Base-by-base conservation (phyloP, 306 rosid genomes). In the Rosa lucieae region DNA sequence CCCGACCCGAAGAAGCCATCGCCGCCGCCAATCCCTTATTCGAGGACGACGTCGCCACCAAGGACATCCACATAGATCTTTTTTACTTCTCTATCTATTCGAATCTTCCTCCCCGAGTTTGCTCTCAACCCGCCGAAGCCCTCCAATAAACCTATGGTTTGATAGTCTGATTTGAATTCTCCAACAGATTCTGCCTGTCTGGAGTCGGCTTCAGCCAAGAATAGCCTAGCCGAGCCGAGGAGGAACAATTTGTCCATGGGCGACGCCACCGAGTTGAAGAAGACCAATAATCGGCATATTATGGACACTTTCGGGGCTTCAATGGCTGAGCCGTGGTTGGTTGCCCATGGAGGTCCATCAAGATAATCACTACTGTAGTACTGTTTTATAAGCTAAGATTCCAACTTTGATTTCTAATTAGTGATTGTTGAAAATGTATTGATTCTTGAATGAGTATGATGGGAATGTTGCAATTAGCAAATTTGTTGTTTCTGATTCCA, bases 241-340 rank as follows among this genome's bases (percentile, higher is more conserved):
- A 67, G 90, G 91, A 89, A 67, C 1, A 86, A 86, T 55, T 93
- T 88, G 75, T 91, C 94, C 0, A 84, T 88, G 90, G 98, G 82
- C 0, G 69, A 83, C 6, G 76, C 79, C 8, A 66, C 77, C 6
- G 97, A 89, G 82, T 90, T 81, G 47, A 95, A 85, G 89, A 90
- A 90, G 84, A 44, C 80, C 4, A 97, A 92, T 81, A 83, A 84
- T 43, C 78, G 87, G 70, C 90, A 88, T 70, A 93, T 95, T 75
- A 93, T 91, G 55, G 98, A 93, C 82, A 69, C 91, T 0, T 93
- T 95, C 15, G 97, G 99, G 15, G 97, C 97, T 40, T 85, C 97
- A 2, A 75, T 91, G 90, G 94, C 91, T 11, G 99, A 95, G 78
- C 98, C 98, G 12, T 95, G 98, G 99, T 82, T 95, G 78, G 98